Evolutionary conservation across 2,329 filamentous ascomycete species (phyloP), one percentile per base, ranked within the genome.

Genomic region (Apiospora saccharicola): DNA sequence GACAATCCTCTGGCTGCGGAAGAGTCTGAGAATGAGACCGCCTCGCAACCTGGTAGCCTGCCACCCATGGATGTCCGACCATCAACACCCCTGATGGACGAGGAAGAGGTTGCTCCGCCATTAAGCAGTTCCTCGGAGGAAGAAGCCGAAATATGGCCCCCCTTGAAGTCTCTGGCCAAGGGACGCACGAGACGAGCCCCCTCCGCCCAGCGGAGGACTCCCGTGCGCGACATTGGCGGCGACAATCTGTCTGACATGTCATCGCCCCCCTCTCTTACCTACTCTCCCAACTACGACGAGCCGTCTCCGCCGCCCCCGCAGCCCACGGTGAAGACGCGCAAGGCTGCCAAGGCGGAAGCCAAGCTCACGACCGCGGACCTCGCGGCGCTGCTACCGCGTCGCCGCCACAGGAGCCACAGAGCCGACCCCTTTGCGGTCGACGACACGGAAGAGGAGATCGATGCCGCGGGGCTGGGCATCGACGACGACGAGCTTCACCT

Each of bases 251-350:
- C 88, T 0, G 86, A 90, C 67, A 82, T 89, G 14, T 92, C 90
- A 1, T 92, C 90, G 2, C 90, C 90, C 0, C 90, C 90, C 0
- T 92, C 90, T 0, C 83, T 92, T 4, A 92, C 90, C 4, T 90
- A 92, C 77, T 92, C 90, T 0, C 90, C 90, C 44, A 91, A 92
- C 76, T 86, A 84, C 73, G 79, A 76, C 12, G 77, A 81, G 0
- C 77, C 78, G 19, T 77, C 79, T 7, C 79, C 79, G 8, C 77
- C 77, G 7, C 80, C 77, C 22, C 72, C 74, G 16, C 79, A 75
- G 67, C 75, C 76, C 26, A 75, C 78, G 4, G 81, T 78, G 49
- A 73, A 68, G 74, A 83, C 74, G 79, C 81, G 83, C 43, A 76
- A 80, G 76, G 72, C 74, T 75, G 74, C 79, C 67, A 84, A 83